Evolutionary conservation across 2,329 filamentous ascomycete genomes (phyloP).

Genomic region (Pestalotiopsis sp.): DNA sequence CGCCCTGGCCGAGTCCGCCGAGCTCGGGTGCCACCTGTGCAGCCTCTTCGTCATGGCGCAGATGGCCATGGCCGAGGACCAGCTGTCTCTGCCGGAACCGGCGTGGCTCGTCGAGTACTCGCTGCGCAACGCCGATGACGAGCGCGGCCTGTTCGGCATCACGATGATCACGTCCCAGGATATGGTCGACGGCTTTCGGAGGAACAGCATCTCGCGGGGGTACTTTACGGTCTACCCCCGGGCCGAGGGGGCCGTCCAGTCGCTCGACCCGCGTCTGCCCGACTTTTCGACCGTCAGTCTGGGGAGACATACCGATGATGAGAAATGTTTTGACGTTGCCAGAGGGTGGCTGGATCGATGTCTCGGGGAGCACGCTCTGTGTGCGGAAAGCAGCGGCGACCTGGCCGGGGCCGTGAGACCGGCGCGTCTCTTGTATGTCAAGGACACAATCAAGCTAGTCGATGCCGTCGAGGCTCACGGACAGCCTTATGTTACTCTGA

Average conservation of each 20-base stretch:
- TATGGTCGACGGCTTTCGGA: too few relatives aligned
- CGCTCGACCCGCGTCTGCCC: neutral
- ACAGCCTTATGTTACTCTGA: neutral
- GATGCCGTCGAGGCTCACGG: neutral
- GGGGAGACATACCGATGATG: slow-evolving; percentile 10
- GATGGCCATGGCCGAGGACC: neutral
- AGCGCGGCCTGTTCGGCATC: too few relatives aligned
- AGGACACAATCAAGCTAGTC: slow-evolving; percentile 5
- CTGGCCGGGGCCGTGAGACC: slow-evolving; percentile 6
- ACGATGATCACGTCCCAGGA: too few relatives aligned
- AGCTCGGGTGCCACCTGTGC: slow-evolving; percentile 12
- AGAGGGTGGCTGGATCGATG: slow-evolving; percentile 1
- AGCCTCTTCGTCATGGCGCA: neutral
- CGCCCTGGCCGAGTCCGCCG: slow-evolving; percentile 7
- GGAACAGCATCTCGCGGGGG: neutral
- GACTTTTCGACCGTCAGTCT: neutral
- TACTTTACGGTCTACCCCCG: neutral
- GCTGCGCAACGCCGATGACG: neutral
- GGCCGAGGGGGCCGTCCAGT: neutral
- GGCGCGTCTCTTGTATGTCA: neutral
- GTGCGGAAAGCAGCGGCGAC: slow-evolving; percentile 2
- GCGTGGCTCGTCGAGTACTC: neutral
- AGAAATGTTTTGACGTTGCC: neutral
- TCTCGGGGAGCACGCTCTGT: neutral
- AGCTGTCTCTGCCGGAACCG: neutral